Evolutionary conservation across 441 rosid species (phyloP).

Genomic region (Rhodomyrtus psidioides): DNA sequence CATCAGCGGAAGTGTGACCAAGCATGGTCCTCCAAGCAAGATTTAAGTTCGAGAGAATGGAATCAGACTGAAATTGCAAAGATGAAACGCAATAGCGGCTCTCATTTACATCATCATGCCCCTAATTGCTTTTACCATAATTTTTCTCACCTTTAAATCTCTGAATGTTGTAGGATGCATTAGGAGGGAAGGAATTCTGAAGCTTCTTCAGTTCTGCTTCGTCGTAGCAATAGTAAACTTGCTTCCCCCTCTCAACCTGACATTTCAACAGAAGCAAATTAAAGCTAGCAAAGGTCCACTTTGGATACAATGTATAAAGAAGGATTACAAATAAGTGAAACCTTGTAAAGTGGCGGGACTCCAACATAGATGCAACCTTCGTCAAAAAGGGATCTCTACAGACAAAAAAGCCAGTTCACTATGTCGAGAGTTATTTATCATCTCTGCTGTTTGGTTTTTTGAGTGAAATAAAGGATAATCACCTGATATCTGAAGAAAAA

Average conservation of each 20-base stretch:
- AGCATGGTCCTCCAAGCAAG: not conserved
- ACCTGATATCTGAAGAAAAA: conserved; percentile 99
- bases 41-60: not conserved
- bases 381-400: conserved; percentile 84
- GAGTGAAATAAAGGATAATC: conserved; percentile 3
- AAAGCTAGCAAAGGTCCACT: not conserved
- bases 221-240: conserved; percentile 60
- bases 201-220: conserved; percentile 55
- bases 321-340: conserved; percentile 12
- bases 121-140: not conserved
- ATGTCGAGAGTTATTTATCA: not conserved
- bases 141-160: conserved; percentile 71
- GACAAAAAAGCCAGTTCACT: not conserved
- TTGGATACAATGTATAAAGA: not conserved
- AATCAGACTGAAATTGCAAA: not conserved
- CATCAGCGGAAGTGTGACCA: too few species aligned
- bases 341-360: conserved; percentile 98
- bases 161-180: conserved; percentile 77
- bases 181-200: conserved; percentile 47
- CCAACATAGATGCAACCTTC: conserved; percentile 92
- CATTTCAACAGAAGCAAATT: conserved; percentile 9
- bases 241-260: conserved; percentile 91
- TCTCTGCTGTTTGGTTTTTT: not conserved
- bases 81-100: not conserved
- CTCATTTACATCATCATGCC: not conserved